Evolutionary conservation across 2,329 filamentous ascomycete genomes (phyloP), one percentile per base, ranked within the genome.

Genomic region (Achaetomium macrosporum): DNA sequence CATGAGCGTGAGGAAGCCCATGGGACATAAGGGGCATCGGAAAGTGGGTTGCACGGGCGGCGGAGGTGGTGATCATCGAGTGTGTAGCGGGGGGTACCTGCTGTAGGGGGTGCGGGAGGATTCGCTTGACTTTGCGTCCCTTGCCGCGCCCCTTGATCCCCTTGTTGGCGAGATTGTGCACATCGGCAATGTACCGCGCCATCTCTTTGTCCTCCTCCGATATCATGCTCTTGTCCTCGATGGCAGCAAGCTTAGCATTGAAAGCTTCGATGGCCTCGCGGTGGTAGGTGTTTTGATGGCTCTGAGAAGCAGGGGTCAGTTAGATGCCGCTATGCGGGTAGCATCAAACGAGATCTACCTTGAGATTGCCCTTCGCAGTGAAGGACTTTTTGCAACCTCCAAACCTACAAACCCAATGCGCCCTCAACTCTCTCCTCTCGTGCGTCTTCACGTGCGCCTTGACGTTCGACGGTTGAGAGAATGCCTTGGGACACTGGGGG

Each of bases 91-190:
- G 35, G 6, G 42, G 37, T 4, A 39, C 16, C 13, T 36, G 47
- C 2, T 53, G 48, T 20, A 55, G 45, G 2, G 46, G 51, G 2
- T 50, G 54, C 2, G 50, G 13, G 20, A 47, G 6, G n/a, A 61
- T 31, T 17, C 60, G 59, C 42, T 66, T 67, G 50, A 90, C 85
- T 53, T 83, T 83, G 52, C 89, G 78, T 61, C 91, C 88, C 66
- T 92, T 93, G 41, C 93, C 93, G 42, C 93, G 84, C 11, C 93
- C 93, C 71, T 96, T 97, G 75, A 97, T 96, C 1, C 93, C 93
- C 70, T 96, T 96, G 78, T 97, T 97, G 72, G 87, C 91, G 72
- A 97, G 95, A 75, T 95, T 96, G 78, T 96, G 96, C n/a, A 96
- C 76, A 0, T 78, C 78, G 4, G 84, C 80, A 66, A 97, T 93